A percentile compares a stretch with the other conserved stretches of the same genome.
phyloP scores from a whole-genome alignment of 164 flowering plant genomes.

The Platanus orientalis region DNA sequence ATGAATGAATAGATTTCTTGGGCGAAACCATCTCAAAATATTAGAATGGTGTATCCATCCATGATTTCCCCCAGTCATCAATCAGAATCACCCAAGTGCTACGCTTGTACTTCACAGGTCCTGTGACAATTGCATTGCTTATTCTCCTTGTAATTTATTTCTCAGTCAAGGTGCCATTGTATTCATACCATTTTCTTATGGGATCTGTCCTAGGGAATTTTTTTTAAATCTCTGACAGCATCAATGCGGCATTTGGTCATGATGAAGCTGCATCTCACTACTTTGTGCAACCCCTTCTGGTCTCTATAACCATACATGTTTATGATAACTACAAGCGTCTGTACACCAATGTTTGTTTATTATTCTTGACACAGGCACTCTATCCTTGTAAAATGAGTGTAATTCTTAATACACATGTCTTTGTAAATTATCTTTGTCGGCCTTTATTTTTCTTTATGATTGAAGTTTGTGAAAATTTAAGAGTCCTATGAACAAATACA shows the following conservation, averaged over 20 bases:
- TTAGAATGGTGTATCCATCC: neutral
- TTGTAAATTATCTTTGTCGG: neutral
- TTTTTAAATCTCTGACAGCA: neutral
- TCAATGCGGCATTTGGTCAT: conserved; percentile 1
- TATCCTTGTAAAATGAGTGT: conserved; percentile 2
- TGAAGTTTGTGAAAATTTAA: neutral
- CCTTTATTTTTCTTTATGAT: neutral
- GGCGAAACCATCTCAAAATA: neutral
- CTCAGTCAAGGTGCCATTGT: neutral
- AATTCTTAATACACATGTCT: neutral
- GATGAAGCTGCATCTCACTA: neutral
- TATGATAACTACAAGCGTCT: neutral
- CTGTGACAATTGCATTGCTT: neutral
- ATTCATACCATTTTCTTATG: neutral
- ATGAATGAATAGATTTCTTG: neutral
- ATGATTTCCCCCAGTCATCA: neutral
- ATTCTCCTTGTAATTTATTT: no score
- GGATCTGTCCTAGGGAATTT: neutral
- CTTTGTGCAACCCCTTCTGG: neutral
- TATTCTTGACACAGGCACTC: neutral
- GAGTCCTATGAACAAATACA: neutral
- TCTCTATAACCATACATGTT: neutral
- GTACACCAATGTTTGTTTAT: neutral
- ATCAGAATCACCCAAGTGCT: neutral
- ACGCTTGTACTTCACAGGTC: neutral